Conservation (phyloP, 495 filamentous ascomycete species). For the Hypomontagnella monticulosa region DNA sequence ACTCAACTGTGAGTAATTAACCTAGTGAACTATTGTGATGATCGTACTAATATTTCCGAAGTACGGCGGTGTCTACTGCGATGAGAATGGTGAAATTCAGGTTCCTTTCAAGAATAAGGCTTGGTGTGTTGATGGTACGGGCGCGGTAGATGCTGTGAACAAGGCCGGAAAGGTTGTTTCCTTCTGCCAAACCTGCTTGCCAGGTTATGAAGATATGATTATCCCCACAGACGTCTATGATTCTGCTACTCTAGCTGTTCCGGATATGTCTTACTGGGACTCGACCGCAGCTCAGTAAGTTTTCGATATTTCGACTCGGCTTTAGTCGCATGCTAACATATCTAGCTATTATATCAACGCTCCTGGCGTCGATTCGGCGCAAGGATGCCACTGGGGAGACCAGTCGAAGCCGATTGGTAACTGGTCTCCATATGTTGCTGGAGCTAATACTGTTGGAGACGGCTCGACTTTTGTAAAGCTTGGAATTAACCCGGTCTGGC, state of each 20-base stretch:
- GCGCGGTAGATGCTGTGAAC: slow-evolving; percentile 70
- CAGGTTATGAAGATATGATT: slow-evolving; percentile 89
- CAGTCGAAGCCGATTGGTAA: slow-evolving; percentile 73
- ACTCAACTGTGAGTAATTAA: slow-evolving; percentile 73
- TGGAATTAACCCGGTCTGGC: slow-evolving; percentile 82
- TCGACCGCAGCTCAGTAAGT: slow-evolving; percentile 77
- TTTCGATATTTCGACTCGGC: not conserved
- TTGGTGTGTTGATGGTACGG: slow-evolving; percentile 78
- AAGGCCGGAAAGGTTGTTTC: slow-evolving; percentile 69
- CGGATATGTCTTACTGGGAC: slow-evolving; percentile 75
- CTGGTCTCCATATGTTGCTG: slow-evolving; percentile 83
- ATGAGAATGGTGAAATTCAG: slow-evolving; percentile 69
- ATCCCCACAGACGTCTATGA: slow-evolving; percentile 74
- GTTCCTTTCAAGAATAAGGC: slow-evolving; percentile 76
- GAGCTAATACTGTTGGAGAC: slow-evolving; percentile 72
- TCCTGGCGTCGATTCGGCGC: slow-evolving; percentile 67
- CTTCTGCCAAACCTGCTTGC: slow-evolving; percentile 85
- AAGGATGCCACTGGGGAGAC: slow-evolving; percentile 78
- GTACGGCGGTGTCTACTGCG: slow-evolving; percentile 83
- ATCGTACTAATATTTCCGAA: slow-evolving; percentile 52
- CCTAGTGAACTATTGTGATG: not conserved
- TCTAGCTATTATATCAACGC: slow-evolving; percentile 81
- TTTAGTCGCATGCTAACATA: slow-evolving; percentile 8
- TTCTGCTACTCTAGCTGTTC: slow-evolving; percentile 72
- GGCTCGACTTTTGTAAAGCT: slow-evolving; percentile 80